These are phyloP conservation scores for Ustulina deusta DNA, from an alignment of 2,329 filamentous ascomycete genomes.

Conservation along the genomic window DNA sequence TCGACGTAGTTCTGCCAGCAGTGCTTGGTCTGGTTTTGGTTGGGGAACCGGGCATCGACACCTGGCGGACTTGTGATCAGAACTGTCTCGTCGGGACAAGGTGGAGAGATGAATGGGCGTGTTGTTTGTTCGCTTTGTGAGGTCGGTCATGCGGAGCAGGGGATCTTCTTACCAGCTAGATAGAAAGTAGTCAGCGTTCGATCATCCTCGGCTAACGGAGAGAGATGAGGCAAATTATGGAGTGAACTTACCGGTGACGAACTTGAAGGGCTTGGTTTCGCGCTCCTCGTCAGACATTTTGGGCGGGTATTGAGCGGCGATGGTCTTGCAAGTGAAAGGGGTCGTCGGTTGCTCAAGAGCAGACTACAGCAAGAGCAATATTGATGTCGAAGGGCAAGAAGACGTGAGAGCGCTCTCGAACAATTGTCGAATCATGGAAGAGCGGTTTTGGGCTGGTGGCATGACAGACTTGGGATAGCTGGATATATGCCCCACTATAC, in stretches of 20 bases:
- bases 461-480: conserved; percentile 40
- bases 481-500: conserved; percentile 21
- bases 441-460: conserved; percentile 47
- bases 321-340: conserved; percentile 34
- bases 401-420: conserved; percentile 34
- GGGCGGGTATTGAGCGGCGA: conserved; percentile 59
- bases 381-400: conserved; percentile 52
- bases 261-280: conserved; percentile 99
- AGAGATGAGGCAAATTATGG: conserved; percentile 45
- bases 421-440: conserved; percentile 45
- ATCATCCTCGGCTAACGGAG: conserved; percentile 23
- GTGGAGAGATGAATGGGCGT: not conserved
- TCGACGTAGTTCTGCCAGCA: conserved; percentile 99
- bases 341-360: conserved; percentile 53
- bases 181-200: conserved; percentile 42
- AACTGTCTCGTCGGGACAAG: conserved; percentile 3
- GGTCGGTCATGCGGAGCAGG: conserved; percentile 17
- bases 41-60: conserved; percentile 99
- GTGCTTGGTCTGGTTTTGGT: conserved; percentile 99
- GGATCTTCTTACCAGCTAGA: conserved; percentile 48
- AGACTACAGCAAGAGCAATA: conserved; percentile 33
- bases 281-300: conserved; percentile 93
- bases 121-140: conserved; percentile 14
- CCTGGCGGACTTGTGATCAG: conserved; percentile 65
- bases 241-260: conserved; percentile 88